Conservation (phyloP, 1,284 basidiomycete genomes). For the Pterula multifida region DNA sequence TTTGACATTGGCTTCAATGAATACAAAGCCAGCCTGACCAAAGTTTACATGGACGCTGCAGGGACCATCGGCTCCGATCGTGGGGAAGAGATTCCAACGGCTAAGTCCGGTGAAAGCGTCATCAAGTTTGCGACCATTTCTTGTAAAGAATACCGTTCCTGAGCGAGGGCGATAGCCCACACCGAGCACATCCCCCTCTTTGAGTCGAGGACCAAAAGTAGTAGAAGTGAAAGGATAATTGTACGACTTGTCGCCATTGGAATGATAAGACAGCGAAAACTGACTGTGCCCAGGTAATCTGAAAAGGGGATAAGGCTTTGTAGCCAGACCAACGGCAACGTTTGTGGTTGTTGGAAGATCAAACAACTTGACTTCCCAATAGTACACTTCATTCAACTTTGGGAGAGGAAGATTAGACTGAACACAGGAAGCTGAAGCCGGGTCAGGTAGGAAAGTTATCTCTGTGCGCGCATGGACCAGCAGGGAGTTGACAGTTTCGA, state of each 20-base stretch:
- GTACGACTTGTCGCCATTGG: conserved; percentile 94
- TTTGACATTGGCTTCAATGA: conserved; percentile 97
- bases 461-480: conserved; percentile 90
- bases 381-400: conserved; percentile 94
- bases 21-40: conserved; percentile 92
- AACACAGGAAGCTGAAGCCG: conserved; percentile 83
- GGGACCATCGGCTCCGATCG: conserved; percentile 87
- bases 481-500: conserved; percentile 82
- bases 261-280: conserved; percentile 94
- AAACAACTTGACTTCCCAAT: conserved; percentile 97
- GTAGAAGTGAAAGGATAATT: conserved; percentile 92
- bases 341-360: conserved; percentile 80
- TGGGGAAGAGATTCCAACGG: conserved; percentile 88
- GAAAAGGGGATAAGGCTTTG: conserved; percentile 91
- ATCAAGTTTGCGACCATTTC: conserved; percentile 90
- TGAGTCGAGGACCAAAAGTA: conserved; percentile 76
- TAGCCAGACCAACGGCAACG: conserved; percentile 83
- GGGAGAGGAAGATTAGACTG: conserved; percentile 92
- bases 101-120: conserved; percentile 87
- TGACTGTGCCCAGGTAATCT: conserved; percentile 81
- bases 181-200: conserved; percentile 91
- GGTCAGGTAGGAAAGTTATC: conserved; percentile 92
- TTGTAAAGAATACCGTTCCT: conserved; percentile 94
- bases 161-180: conserved; percentile 88
- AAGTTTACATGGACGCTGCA: conserved; percentile 93